Evolutionary conservation across 2,329 filamentous ascomycete species (phyloP), one percentile per base, ranked within the genome.

Genomic region (Diaporthe citriasiana): DNA sequence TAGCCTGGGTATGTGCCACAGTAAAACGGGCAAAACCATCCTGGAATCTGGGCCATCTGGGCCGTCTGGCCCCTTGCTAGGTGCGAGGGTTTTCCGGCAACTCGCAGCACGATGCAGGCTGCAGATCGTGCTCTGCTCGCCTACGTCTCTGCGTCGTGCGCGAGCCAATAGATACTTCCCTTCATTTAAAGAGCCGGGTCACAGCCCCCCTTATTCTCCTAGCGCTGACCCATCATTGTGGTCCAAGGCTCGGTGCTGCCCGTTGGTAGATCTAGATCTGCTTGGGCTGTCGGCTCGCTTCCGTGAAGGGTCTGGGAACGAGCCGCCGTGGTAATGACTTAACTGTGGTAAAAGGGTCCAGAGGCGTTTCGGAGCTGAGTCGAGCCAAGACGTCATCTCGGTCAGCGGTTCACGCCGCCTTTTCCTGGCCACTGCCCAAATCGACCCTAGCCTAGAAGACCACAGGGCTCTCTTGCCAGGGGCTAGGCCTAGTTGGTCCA

Each of bases 281-380:
- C n/a, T n/a, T n/a, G 22, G 45, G 50, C 45, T 51, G 3, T 51
- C 60, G 60, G 60, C 60, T 50, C 60, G 6, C 45, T 38, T 51
- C 60, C 60, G 60, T 66, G 45, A 38, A 45, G 60, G 60, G 60
- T 50, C 42, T 33, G 45, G 17, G 45, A 38, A 51, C 45, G 45
- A 51, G 63, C 45, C 30, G 63, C 38, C 57, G 57, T 63, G 40
- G 57, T 42, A 63, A 63, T 33, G 47, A 63, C 38, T 66, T 66
- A 17, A n/a, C n/a, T n/a, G n/a, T n/a, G n/a, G n/a, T n/a, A n/a
- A n/a, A 53, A 53, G 45, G 47, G 47, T 53, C 63, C 47, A 53
- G 17, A 8, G 17, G 47, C 63, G 47, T 68, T 68, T 68, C 63
- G 63, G 47, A 68, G 63, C 63, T 68, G 63, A 68, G 63, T 68